These are phyloP conservation scores for Cichorium intybus DNA, from an alignment of 140 eudicot genomes.

Conservation along the genomic window DNA sequence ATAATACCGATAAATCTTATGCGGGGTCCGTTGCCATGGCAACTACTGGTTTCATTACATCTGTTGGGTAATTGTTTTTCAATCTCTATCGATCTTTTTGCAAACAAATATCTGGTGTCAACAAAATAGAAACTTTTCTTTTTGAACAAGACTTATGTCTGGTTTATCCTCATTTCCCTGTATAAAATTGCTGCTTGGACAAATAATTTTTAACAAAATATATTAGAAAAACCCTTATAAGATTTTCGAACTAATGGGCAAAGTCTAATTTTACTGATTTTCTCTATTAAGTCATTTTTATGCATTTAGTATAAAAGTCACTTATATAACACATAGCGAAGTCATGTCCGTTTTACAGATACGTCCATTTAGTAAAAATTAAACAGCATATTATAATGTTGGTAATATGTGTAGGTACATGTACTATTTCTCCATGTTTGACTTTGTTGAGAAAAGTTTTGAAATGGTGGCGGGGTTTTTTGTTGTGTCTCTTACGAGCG, in stretches of 20 bases:
- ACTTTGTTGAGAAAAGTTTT: slow-evolving; percentile 49
- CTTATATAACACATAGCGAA: too few species aligned
- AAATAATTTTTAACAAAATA: not conserved
- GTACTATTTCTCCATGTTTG: slow-evolving; percentile 64
- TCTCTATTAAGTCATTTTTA: too few species aligned
- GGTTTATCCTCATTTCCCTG: not conserved
- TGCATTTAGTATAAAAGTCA: too few species aligned
- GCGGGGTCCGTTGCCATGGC: slow-evolving; percentile 73
- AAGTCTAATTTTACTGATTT: too few species aligned
- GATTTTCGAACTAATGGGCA: too few species aligned
- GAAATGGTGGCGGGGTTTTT: slow-evolving; percentile 47
- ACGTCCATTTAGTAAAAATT: not conserved
- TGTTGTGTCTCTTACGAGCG: slow-evolving; percentile 45
- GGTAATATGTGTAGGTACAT: slow-evolving; percentile 44
- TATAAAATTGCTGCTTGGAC: not conserved
- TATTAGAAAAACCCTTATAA: too few species aligned
- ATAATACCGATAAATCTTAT: slow-evolving; percentile 64
- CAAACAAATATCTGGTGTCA: not conserved
- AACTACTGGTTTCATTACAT: slow-evolving; percentile 60
- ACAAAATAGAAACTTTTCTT: not conserved
- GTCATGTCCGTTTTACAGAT: too few species aligned
- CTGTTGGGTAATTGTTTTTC: slow-evolving; percentile 54
- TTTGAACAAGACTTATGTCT: not conserved
- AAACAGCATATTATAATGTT: slow-evolving; percentile 6
- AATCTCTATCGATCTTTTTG: not conserved